phyloP scores from a whole-genome alignment of 441 rosid genomes.

The Capsella rubella region DNA sequence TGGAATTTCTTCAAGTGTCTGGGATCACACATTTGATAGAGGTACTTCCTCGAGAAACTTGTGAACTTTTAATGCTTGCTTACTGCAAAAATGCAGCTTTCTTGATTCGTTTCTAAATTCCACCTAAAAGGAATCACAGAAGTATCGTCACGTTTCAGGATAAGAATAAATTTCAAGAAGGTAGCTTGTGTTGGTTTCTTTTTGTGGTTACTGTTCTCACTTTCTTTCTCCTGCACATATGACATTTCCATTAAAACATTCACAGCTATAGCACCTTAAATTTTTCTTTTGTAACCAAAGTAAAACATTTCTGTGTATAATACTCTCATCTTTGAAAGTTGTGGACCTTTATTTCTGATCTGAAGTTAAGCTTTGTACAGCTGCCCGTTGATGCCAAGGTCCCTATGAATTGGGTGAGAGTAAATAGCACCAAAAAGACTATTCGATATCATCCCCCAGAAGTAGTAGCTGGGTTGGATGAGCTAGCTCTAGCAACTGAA shows the following conservation, averaged over 20 bases:
- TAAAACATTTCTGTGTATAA: background rate
- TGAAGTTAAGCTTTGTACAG: slow-evolving; percentile 55
- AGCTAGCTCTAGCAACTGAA: slow-evolving; percentile 78
- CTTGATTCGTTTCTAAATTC: slow-evolving; percentile 7
- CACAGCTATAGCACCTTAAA: slow-evolving; percentile 10
- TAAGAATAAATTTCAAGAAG: slow-evolving; percentile 15
- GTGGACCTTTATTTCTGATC: slow-evolving; percentile 25
- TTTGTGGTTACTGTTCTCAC: slow-evolving; percentile 8
- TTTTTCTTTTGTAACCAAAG: background rate
- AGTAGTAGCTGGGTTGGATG: slow-evolving; percentile 72
- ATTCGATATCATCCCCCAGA: slow-evolving; percentile 94
- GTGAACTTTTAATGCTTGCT: slow-evolving; percentile 2
- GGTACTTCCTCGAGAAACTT: slow-evolving; percentile 38
- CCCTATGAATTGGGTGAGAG: slow-evolving; percentile 84
- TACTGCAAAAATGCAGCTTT: slow-evolving; percentile 18
- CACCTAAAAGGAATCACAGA: slow-evolving; percentile 1
- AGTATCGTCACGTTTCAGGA: background rate
- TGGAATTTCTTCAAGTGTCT: slow-evolving; percentile 46
- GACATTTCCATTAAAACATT: background rate
- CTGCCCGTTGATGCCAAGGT: slow-evolving; percentile 71
- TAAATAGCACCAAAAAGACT: slow-evolving; percentile 84
- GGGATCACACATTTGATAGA: slow-evolving; percentile 49
- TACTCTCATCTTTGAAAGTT: slow-evolving; percentile 12
- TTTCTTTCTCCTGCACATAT: slow-evolving; percentile 2
- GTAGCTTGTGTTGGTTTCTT: background rate